Evolutionary conservation across 78 protist genomes (phyloP), one percentile per base, ranked within the genome.

Genomic region (Diacronema lutheri): DNA sequence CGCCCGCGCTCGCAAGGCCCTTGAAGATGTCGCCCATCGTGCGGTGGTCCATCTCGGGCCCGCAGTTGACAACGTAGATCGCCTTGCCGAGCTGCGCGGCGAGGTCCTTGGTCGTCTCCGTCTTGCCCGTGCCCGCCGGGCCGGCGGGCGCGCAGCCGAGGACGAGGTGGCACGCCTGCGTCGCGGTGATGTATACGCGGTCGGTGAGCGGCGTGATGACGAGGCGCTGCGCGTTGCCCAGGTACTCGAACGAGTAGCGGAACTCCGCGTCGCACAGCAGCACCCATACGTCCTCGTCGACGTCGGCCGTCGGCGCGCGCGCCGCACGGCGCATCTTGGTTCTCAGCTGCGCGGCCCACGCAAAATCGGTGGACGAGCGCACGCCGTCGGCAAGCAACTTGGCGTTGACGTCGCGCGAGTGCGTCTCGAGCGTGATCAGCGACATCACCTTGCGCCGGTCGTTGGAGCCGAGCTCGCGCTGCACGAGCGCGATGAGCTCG

Each of bases 41-140:
- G 13, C 23, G 71, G 86, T 80, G 85, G 57, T 84, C 86, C 95
- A 91, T 91, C 86, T 91, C 93, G 13, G 88, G 92, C 0, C 91
- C 85, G 89, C 95, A 94, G 81, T 92, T 93, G 78, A 91, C 89
- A 25, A 92, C 90, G 25, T 71, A 57, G 58, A 62, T 38, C n/a
- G 69, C 35, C 31, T n/a, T 40, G 29, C 88, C 93, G 33, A 87
- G 35, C 46, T 31, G 33, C 19, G 82, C 55, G 25, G 85, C 86
- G 40, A 93, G 72, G 25, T 85, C 92, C 83, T 90, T 86, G 41
- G 91, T 84, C 37, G 93, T 86, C 66, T 93, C 96, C 4, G 96
- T 91, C 78, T 93, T 93, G 29, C 95, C 95, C 33, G 93, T 90
- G 1, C 95, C 95, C 6, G 95, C 93, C 0, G 95, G 95, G 31